Evolutionary conservation across 495 filamentous ascomycete genomes (phyloP), one percentile per base, ranked within the genome.

Genomic region (Neurospora sp.): DNA sequence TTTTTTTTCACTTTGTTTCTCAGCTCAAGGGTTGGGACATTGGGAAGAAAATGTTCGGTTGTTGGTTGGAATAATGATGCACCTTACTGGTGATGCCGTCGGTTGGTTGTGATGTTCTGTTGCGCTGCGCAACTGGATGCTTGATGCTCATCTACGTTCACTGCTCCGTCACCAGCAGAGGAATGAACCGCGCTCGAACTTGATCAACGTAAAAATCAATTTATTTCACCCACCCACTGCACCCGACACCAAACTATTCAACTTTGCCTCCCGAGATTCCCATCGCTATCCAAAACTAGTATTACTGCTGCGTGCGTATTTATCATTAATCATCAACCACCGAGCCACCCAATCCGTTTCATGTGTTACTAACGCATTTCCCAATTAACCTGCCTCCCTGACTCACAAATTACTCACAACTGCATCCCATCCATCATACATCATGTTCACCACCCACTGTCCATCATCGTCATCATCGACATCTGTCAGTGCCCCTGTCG

Each of bases 1-100:
- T 91, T 91, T 90, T 90, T 90, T 89, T 62, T 62, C 48, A 31
- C 48, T 7, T 3, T 62, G 48, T 2, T 3, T 59, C 27, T 0
- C 3, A 8, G 54, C 54, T 5, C 5, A 1, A 59, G 48, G 27
- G 54, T 62, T 31, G 27, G 27, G 54, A 62, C 54, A 62, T 9
- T 62, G 54, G 54, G 54, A 62, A 62, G 54, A 31, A 62, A 35
- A 31, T 1, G 2, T 59, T 7, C 4, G 0, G 48, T 31, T 16
- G 11, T 3, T 62, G 11, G 23, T 7, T 44, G 3, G 31, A 4
- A 4, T 35, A 4, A 35, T 3, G 31, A 3, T 35, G 3, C 3
- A 35, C 31, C 27, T 35, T 1, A 35, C 2, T 35, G 31, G 31
- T 35, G 31, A 35, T 35, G 31, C 31, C 2, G 2, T 35, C 31